phyloP scores from a whole-genome alignment of 371 early-diverging fungal genomes.

The Mortierella sp. region DNA sequence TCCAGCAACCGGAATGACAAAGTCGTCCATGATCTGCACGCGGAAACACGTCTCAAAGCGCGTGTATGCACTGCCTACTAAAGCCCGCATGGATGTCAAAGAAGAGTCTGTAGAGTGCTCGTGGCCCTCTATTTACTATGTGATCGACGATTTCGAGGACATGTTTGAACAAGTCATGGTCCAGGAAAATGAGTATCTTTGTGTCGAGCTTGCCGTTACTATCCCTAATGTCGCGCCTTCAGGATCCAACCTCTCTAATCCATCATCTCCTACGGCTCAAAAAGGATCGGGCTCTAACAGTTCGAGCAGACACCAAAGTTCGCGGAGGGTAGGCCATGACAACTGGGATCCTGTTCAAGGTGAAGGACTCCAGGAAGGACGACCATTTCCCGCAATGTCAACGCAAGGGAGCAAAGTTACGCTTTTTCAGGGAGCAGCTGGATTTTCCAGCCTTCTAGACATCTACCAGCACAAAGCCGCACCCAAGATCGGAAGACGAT shows the following conservation, averaged over 20 bases:
- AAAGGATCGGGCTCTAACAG: no score
- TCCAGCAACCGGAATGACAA: slow-evolving; percentile 39
- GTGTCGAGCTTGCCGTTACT: slow-evolving; percentile 78
- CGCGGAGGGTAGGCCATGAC: not conserved
- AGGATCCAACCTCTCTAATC: slow-evolving; percentile 1
- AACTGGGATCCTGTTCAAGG: slow-evolving; percentile 1
- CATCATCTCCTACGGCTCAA: no score
- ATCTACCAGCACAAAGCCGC: slow-evolving; percentile 77
- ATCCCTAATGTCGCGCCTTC: slow-evolving; percentile 41
- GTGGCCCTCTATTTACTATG: slow-evolving; percentile 85
- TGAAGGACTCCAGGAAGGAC: slow-evolving; percentile 28
- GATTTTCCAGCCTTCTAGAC: slow-evolving; percentile 73
- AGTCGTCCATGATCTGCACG: slow-evolving; percentile 58
- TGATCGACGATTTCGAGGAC: slow-evolving; percentile 85
- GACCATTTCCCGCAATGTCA: slow-evolving; percentile 36
- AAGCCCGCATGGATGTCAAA: slow-evolving; percentile 83
- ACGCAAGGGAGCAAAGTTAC: slow-evolving; percentile 61
- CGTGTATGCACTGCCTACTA: slow-evolving; percentile 84
- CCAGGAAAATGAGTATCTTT: slow-evolving; percentile 78
- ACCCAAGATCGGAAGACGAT: slow-evolving; percentile 55
- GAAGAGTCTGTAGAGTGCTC: slow-evolving; percentile 80
- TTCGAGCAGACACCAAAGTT: no score
- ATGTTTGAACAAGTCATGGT: slow-evolving; percentile 81
- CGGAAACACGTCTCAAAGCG: slow-evolving; percentile 74
- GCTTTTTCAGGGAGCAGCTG: slow-evolving; percentile 85